Percentiles rank a stretch among this genome's conserved stretches.
phyloP scores from a whole-genome alignment of 306 rosid species.

The Abrus pulchellus region DNA sequence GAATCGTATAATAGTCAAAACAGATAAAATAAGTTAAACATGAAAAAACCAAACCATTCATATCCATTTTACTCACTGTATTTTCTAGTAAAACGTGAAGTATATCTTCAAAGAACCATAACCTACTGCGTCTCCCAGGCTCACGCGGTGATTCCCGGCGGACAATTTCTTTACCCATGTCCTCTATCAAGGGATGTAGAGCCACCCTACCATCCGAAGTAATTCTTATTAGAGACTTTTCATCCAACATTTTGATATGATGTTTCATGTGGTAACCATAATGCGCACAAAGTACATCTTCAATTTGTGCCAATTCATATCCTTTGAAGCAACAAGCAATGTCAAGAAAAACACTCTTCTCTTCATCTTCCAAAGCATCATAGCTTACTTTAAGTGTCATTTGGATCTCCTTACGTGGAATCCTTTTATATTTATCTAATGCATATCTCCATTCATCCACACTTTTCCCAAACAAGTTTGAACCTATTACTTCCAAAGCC shows the following conservation, averaged over 20 bases:
- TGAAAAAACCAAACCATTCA: background rate
- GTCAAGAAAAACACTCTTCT: slow-evolving; percentile 27
- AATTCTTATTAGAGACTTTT: slow-evolving; percentile 37
- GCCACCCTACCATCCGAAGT: background rate
- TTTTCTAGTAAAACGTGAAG: background rate
- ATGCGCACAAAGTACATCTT: slow-evolving; percentile 2
- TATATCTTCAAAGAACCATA: slow-evolving; percentile 11
- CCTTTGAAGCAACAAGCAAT: slow-evolving; percentile 40
- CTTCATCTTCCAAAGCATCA: slow-evolving; percentile 21
- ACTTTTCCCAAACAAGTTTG: slow-evolving; percentile 7
- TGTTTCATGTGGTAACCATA: background rate
- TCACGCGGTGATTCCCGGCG: background rate
- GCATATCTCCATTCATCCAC: slow-evolving; percentile 29
- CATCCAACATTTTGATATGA: slow-evolving; percentile 7
- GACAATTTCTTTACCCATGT: slow-evolving; percentile 41
- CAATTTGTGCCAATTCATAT: background rate
- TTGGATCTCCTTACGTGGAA: background rate
- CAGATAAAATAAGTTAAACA: background rate
- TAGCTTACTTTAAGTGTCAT: slow-evolving; percentile 25
- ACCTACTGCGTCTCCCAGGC: background rate
- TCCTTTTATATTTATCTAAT: slow-evolving; percentile 1
- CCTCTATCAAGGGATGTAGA: slow-evolving; percentile 28
- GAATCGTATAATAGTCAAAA: background rate
- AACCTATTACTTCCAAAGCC: slow-evolving; percentile 46
- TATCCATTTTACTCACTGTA: background rate